Evolutionary conservation across 2,329 filamentous ascomycete genomes (phyloP).

Genomic region (Ophiocordyceps camponoti-saundersi): DNA sequence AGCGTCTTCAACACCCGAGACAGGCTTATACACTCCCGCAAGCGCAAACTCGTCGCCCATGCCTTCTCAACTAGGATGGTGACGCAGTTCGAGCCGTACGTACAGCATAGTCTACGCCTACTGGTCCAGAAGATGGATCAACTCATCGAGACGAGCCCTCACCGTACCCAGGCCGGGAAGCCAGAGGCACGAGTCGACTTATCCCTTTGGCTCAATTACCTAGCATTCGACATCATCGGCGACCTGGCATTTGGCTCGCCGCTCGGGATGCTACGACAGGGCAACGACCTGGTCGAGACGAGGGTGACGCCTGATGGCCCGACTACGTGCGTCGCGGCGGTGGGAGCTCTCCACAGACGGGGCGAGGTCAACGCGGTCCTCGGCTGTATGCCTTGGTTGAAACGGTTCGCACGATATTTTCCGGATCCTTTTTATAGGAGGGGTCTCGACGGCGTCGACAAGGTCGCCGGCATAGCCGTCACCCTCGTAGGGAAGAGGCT

Average conservation of each 20-base stretch:
- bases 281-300: constrained; percentile 62
- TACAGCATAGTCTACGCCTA: constrained; percentile 59
- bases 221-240: constrained; percentile 34
- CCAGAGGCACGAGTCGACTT: constrained; percentile 52
- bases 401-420: constrained; percentile 64
- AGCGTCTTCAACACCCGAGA: constrained; percentile 84
- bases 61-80: constrained; percentile 74
- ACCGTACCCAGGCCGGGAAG: constrained; percentile 35
- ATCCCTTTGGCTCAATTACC: constrained; percentile 52
- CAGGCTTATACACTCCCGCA: constrained; percentile 66
- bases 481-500: constrained; percentile 63
- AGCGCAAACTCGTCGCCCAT: constrained; percentile 76
- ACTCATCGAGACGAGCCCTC: constrained; percentile 29
- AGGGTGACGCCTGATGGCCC: constrained; percentile 40
- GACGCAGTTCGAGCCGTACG: constrained; percentile 76
- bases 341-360: constrained; percentile 75
- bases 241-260: constrained; percentile 33
- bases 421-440: constrained; percentile 69
- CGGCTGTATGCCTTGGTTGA: constrained; percentile 56
- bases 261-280: constrained; percentile 55
- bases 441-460: constrained; percentile 57
- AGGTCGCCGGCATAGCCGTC: constrained; percentile 75
- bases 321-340: constrained; percentile 57
- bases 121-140: constrained; percentile 60
- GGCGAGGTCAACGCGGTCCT: constrained; percentile 75